Conservation (phyloP, 139 green algal species). For the Tetraselmis striata region DNA sequence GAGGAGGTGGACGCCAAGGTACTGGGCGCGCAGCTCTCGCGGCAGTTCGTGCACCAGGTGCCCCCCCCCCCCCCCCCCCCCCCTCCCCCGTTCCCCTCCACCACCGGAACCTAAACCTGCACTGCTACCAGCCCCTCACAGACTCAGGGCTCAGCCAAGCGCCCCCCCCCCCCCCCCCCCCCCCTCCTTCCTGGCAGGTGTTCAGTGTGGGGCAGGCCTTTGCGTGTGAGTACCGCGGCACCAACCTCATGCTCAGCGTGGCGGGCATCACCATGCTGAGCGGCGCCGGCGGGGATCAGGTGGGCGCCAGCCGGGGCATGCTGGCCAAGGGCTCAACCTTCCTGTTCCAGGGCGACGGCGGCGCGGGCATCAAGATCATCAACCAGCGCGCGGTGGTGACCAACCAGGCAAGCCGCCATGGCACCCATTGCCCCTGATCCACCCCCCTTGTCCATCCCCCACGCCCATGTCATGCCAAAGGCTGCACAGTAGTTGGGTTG, state of each 20-base stretch:
- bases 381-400: slow-evolving; percentile 18
- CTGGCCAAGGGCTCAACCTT: slow-evolving; percentile 9
- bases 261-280: slow-evolving; percentile 31
- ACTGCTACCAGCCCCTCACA: background rate
- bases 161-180: background rate
- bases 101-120: no score
- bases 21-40: slow-evolving; percentile 52
- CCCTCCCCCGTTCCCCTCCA: no score
- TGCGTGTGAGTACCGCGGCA: slow-evolving; percentile 80
- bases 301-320: background rate
- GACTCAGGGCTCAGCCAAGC: background rate
- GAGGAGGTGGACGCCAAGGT: slow-evolving; percentile 54
- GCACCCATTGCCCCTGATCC: slow-evolving; percentile 11
- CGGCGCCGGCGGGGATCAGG: slow-evolving; percentile 19
- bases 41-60: slow-evolving; percentile 55
- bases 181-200: slow-evolving; percentile 41
- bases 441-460: slow-evolving; percentile 36
- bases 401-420: background rate
- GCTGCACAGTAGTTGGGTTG: no score
- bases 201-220: slow-evolving; percentile 70
- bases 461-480: slow-evolving; percentile 51
- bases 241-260: slow-evolving; percentile 72
- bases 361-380: slow-evolving; percentile 16
- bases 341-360: slow-evolving; percentile 23
- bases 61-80: no score